Conservation (phyloP, 169 alveolate species). For the Plasmodium inui region DNA sequence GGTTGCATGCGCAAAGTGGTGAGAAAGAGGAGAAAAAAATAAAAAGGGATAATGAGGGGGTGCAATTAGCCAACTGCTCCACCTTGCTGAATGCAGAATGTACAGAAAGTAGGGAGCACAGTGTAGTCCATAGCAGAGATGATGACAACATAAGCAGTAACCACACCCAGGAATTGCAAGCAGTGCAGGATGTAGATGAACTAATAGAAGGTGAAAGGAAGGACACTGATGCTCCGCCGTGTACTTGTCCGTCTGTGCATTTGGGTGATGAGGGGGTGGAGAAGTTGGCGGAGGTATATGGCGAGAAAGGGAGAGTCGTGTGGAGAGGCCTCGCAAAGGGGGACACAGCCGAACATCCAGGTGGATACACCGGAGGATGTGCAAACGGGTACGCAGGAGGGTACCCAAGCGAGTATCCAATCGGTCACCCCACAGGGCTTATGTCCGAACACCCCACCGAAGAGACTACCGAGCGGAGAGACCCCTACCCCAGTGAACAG, state of each 20-base stretch:
- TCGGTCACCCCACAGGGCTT: neutral
- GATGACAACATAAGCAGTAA: slow-evolving; percentile 1
- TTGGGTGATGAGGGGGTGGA: neutral
- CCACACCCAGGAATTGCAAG: neutral
- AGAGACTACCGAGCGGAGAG: neutral
- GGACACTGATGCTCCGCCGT: neutral
- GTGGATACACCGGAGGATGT: neutral
- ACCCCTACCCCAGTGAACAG: neutral
- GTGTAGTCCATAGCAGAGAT: neutral
- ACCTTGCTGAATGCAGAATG: neutral
- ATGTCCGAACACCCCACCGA: neutral
- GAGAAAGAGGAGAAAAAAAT: neutral
- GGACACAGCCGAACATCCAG: neutral
- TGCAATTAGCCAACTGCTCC: neutral
- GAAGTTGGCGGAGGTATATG: neutral
- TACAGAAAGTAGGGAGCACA: neutral
- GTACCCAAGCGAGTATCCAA: neutral
- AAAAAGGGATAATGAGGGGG: neutral
- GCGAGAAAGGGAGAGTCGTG: neutral
- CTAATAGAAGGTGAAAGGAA: neutral
- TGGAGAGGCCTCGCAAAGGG: neutral
- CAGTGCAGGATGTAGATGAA: neutral
- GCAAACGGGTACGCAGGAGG: neutral
- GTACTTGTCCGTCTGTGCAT: neutral
- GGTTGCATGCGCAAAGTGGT: neutral